Conservation (phyloP, 352 stramenopile species). For the Stephanocyclus meneghinianus region DNA sequence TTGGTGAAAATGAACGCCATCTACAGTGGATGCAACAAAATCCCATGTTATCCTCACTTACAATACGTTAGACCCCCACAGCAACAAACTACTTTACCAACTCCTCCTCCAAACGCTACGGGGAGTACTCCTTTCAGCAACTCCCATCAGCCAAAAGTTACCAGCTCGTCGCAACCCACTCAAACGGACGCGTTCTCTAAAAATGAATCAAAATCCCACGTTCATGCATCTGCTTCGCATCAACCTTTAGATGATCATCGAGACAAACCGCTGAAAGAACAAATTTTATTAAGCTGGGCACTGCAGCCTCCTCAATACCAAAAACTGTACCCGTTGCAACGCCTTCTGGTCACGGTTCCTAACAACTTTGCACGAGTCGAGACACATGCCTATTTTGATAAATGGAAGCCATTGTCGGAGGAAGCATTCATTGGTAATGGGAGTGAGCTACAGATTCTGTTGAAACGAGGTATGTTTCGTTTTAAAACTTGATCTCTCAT, state of each 20-base stretch:
- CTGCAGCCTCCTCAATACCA: slow-evolving; percentile 12
- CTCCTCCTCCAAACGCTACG: too few relatives aligned
- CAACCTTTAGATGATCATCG: too few relatives aligned
- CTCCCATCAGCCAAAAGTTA: too few relatives aligned
- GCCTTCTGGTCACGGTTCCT: slow-evolving; percentile 20
- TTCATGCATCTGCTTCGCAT: too few relatives aligned
- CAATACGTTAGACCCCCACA: too few relatives aligned
- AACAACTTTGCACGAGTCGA: slow-evolving; percentile 16
- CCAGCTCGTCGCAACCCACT: too few relatives aligned
- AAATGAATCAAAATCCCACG: too few relatives aligned
- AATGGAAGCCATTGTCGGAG: slow-evolving; percentile 16
- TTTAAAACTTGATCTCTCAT: background rate
- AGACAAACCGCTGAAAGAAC: slow-evolving; percentile 2
- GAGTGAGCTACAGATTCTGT: background rate
- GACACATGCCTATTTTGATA: slow-evolving; percentile 15
- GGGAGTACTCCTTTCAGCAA: too few relatives aligned
- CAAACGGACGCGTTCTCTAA: too few relatives aligned
- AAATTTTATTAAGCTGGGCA: slow-evolving; percentile 17
- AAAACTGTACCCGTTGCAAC: background rate
- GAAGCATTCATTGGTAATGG: slow-evolving; percentile 19
- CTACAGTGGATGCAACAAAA: slow-evolving; percentile 14
- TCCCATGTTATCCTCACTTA: background rate
- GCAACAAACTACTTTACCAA: too few relatives aligned
- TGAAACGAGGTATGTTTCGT: slow-evolving; percentile 14
- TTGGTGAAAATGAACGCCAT: slow-evolving; percentile 17